A percentile compares a stretch with the other conserved stretches of the same genome.
phyloP scores from a whole-genome alignment of 306 rosid species.

The Ochetophila trinervis region DNA sequence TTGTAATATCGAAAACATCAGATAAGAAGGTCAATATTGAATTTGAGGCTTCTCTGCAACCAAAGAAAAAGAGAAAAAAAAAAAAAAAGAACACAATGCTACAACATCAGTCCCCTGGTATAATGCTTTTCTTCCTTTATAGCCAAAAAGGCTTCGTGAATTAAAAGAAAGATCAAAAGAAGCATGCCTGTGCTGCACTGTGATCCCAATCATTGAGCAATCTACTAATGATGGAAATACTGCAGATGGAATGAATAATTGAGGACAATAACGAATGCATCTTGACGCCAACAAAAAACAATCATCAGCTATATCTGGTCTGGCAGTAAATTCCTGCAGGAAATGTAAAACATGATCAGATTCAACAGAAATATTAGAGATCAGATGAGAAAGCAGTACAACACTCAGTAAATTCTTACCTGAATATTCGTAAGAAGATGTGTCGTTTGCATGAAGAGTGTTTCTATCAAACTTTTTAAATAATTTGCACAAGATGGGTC shows the following conservation, averaged over 20 bases:
- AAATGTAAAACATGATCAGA: constrained; percentile 19
- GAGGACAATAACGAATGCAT: constrained; percentile 99
- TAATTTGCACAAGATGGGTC: constrained; percentile 93
- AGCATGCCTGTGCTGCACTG: constrained; percentile 83
- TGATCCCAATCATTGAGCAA: constrained; percentile 95
- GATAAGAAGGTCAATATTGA: constrained; percentile 93
- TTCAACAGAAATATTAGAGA: constrained; percentile 6
- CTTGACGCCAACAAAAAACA: constrained; percentile 97
- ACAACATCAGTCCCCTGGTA: no score
- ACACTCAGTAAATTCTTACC: constrained; percentile 37
- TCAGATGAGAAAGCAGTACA: constrained; percentile 14
- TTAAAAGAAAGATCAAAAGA: not conserved
- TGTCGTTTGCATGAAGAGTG: constrained; percentile 79
- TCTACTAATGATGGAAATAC: constrained; percentile 88
- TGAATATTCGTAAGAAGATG: constrained; percentile 84
- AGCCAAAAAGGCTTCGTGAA: not conserved
- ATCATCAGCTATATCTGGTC: constrained; percentile 99
- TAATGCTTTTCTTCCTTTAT: not conserved
- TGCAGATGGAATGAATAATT: constrained; percentile 82
- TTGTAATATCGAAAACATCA: constrained; percentile 81
- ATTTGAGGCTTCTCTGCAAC: constrained; percentile 90
- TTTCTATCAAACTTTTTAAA: constrained; percentile 83
- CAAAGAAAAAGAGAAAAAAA: constrained; percentile 21
- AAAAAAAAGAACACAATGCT: constrained; percentile 5
- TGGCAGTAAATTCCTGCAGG: constrained; percentile 93